These are phyloP conservation scores for Wickerhamiella cacticola DNA, from an alignment of 805 yeast genomes.

Conservation along the genomic window DNA sequence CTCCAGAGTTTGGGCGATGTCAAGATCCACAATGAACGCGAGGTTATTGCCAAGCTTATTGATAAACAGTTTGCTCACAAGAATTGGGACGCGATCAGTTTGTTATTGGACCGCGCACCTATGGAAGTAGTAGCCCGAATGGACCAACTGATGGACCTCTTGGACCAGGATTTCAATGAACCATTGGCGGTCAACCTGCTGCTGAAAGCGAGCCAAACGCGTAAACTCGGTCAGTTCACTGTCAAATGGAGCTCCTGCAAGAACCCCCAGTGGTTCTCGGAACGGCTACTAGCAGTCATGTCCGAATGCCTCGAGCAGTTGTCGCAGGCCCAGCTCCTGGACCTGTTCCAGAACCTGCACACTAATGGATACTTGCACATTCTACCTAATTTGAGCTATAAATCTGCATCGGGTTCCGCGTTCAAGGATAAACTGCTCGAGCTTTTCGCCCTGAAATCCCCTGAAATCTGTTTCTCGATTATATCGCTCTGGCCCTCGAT, in stretches of 20 bases:
- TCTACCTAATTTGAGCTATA: background rate
- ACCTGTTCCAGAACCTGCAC: slow-evolving; percentile 6
- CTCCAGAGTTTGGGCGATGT: slow-evolving; percentile 4
- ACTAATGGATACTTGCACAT: background rate
- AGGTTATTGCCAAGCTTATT: background rate
- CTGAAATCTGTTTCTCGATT: background rate
- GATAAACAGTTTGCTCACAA: background rate
- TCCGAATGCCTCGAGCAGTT: slow-evolving; percentile 12
- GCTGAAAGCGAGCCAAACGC: slow-evolving; percentile 4
- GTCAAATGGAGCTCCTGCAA: background rate
- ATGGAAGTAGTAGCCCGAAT: background rate
- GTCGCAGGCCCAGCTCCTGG: slow-evolving; percentile 15
- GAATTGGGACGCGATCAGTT: background rate
- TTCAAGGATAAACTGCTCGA: background rate
- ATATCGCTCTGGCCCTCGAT: slow-evolving; percentile 1
- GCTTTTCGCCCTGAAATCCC: background rate
- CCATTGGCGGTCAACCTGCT: background rate
- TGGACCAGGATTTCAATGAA: slow-evolving; percentile 9
- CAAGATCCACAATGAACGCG: slow-evolving; percentile 1
- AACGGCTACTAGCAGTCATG: background rate
- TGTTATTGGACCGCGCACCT: background rate
- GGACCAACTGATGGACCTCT: background rate
- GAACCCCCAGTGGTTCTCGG: background rate
- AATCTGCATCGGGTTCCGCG: background rate
- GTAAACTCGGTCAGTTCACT: slow-evolving; percentile 9